Base-by-base conservation (phyloP, 1,284 basidiomycete species). In the Malassezia pachydermatis region DNA sequence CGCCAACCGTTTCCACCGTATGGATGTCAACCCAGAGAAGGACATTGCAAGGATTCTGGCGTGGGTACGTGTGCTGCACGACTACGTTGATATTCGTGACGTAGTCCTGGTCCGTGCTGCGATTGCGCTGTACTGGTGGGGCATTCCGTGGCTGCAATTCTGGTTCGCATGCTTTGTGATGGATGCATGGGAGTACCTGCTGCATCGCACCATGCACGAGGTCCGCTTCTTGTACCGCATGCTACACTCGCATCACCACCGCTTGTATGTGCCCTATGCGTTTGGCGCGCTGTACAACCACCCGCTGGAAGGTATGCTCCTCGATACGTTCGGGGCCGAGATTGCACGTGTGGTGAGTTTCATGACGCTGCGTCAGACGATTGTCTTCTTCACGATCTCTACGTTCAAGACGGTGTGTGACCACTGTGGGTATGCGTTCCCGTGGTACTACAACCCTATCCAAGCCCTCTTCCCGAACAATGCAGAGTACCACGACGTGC, bases 231-330 rank as follows among this genome's bases (percentile, higher is more conserved):
- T 98, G 28, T 99, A 95, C 76, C 85, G 82, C 61, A 80, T 86
- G 53, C 79, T 96, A 62, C 94, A 99, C 74, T 88, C 87, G 1
- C 84, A 85, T 73, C 94, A 99, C 72, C 94, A 99, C 73, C 80
- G 89, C 8, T 81, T 99, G 11, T 94, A 96, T 72, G 88, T 94
- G 8, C 89, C 94, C 0, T 98, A 95, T 69, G 88, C 92, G 0
- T 99, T 86, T 65, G 94, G 94, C 19, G 86, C 92, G 10, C 78
- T 98, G 4, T 99, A 99, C 78, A 98, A 98, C 73, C 92, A 98
- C 70, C 90, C 90, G 0, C 63, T 98, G 36, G 94, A 99, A 50
- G 67, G 58, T 34, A 83, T 99, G 62, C 59, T 95, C 1, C 78
- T 99, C 57, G 94, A 99, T 73, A 81, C 83, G 2, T 73, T 85